Evolutionary conservation across 768 basidiomycete genomes (phyloP).

Genomic region (Ramaria sp.): DNA sequence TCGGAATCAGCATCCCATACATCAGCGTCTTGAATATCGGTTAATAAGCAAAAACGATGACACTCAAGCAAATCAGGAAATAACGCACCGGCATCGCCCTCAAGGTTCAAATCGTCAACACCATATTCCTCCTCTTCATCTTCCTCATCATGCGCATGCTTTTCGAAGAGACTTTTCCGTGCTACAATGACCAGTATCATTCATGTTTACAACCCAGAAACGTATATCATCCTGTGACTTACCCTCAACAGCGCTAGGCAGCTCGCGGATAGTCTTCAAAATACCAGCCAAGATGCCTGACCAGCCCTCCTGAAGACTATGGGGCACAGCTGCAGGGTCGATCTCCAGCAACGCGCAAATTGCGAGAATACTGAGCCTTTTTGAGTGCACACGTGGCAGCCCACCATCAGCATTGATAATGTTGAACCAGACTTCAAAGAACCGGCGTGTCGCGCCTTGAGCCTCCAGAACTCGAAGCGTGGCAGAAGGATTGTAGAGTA

Average conservation of each 20-base stretch:
- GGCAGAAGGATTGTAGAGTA: constrained; percentile 75
- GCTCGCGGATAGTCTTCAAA: constrained; percentile 63
- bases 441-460: constrained; percentile 51
- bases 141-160: constrained; percentile 26
- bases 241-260: constrained; percentile 72
- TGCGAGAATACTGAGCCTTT: constrained; percentile 71
- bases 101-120: constrained; percentile 48
- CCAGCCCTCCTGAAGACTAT: constrained; percentile 58
- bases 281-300: constrained; percentile 59
- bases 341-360: constrained; percentile 71
- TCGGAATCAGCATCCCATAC: constrained; percentile 88
- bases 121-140: constrained; percentile 35
- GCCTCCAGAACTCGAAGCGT: constrained; percentile 67
- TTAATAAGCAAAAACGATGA: background rate
- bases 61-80: background rate
- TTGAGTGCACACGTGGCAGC: constrained; percentile 83
- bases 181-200: constrained; percentile 24
- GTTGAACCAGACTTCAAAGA: constrained; percentile 80
- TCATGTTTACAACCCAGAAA: background rate
- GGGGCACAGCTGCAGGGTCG: constrained; percentile 44
- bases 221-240: constrained; percentile 11
- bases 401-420: constrained; percentile 43
- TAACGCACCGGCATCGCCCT: constrained; percentile 51
- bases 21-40: constrained; percentile 41
- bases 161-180: constrained; percentile 49